A percentile compares a stretch with the other conserved stretches of the same genome.
Evolutionary conservation across 2,329 filamentous ascomycete genomes (phyloP).

Genomic region (Lachnellula cervina): DNA sequence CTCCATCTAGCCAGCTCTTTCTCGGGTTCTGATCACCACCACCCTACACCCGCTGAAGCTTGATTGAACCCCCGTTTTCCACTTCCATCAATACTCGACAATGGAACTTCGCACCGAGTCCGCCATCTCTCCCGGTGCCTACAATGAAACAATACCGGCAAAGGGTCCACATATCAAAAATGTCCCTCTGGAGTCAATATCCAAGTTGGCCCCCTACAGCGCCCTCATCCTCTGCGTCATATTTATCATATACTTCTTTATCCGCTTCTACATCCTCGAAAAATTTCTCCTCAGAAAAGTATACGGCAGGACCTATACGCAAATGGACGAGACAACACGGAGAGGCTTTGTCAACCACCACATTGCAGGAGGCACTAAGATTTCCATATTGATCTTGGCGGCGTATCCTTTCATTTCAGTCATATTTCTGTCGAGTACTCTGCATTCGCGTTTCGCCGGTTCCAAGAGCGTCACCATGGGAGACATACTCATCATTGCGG

Average conservation of each 20-base stretch:
- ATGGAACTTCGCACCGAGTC: background rate
- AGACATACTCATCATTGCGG: conserved; percentile 36
- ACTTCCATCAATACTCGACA: background rate
- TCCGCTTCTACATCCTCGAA: conserved; percentile 36
- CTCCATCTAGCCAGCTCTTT: no score
- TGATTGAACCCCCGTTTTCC: background rate
- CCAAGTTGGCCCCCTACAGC: conserved; percentile 23
- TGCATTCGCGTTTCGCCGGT: conserved; percentile 31
- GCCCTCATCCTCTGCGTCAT: conserved; percentile 27
- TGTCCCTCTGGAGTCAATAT: conserved; percentile 24
- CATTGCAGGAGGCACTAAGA: conserved; percentile 38
- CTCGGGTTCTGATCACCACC: no score
- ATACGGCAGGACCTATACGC: conserved; percentile 34
- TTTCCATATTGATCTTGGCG: conserved; percentile 36
- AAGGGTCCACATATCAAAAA: conserved; percentile 21
- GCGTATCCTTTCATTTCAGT: conserved; percentile 40
- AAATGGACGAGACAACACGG: conserved; percentile 33
- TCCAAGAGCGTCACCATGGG: conserved; percentile 35
- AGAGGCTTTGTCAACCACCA: conserved; percentile 44
- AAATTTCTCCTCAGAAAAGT: conserved; percentile 32
- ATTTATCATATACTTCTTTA: conserved; percentile 25
- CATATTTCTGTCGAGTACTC: conserved; percentile 30
- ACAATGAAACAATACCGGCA: background rate
- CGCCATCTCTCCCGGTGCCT: background rate
- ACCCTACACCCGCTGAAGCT: no score